Base-by-base conservation (phyloP, 2,329 filamentous ascomycete species). In the Trichoderma koningiopsis region DNA sequence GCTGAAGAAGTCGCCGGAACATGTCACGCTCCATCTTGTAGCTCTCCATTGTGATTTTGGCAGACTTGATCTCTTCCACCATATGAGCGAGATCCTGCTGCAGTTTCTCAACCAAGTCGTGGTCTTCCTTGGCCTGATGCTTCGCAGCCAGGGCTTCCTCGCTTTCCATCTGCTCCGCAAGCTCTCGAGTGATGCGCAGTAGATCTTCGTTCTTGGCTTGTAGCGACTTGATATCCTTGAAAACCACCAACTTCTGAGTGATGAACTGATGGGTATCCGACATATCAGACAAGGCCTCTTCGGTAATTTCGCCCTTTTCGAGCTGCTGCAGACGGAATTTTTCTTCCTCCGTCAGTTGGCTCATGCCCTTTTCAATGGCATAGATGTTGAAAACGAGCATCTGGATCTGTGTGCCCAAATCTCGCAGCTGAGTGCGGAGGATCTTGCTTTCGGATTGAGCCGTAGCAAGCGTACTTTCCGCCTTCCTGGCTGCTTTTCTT, bases 11-110 rank as follows among this genome's bases (percentile, higher is more conserved):
- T 64, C 94, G 93, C 27, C 95, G 90, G 89, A 97, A 98, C 88
- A 97, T 97, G 77, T 99, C 95, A 71, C 96, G 91, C 81, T 99
- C 96, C 75, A 94, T 93, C 77, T 96, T 93, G 79, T 97, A 97
- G 78, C 93, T 97, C 82, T 97, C 93, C 72, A 94, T 92, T 69
- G 94, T 92, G 35, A 91, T 89, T 55, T 91, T 89, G 73, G 97
- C 90, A 14, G 92, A 92, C 73, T 91, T 88, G 64, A 97, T 88
- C 77, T 97, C 94, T 72, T 97, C 95, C 70, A 93, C 89, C 79
- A 95, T 79, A 61, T 91, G 89, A 73, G 91, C 86, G 29, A 96
- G 86, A 72, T 93, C 89, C 65, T 90, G 87, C 71, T 92, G 86
- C 37, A 96, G 82, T 57, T 86, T 87, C 73, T 91, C 88, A n/a